phyloP scores from a whole-genome alignment of 305 asterid genomes.

The Withania somnifera region DNA sequence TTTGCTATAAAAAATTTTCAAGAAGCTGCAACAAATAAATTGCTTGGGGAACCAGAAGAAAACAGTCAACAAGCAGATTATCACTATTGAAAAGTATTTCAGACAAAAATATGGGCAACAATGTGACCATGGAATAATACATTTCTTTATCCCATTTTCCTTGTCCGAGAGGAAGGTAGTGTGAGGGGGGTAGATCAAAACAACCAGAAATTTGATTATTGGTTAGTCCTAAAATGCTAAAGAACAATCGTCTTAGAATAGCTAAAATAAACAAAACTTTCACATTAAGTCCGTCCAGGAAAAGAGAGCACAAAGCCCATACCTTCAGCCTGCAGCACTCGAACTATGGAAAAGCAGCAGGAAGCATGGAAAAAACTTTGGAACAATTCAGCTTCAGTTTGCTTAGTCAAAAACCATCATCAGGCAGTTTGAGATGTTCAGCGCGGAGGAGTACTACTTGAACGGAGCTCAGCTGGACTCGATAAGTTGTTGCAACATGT shows the following conservation, averaged over 20 bases:
- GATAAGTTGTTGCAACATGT: slow-evolving; percentile 5
- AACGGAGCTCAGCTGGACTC: slow-evolving; percentile 10
- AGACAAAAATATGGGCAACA: background rate
- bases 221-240: slow-evolving; percentile 1
- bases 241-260: background rate
- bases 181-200: background rate
- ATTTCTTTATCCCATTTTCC: background rate
- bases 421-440: background rate
- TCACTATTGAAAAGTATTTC: background rate
- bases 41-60: background rate
- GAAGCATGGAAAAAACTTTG: background rate
- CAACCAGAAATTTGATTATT: slow-evolving; percentile 1
- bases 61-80: background rate
- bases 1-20: background rate
- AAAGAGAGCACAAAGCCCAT: background rate
- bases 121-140: background rate
- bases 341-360: background rate
- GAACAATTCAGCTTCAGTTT: background rate
- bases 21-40: background rate
- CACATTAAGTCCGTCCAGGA: background rate
- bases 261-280: slow-evolving; percentile 1
- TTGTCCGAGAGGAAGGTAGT: background rate
- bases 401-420: background rate
- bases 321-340: slow-evolving; percentile 1
- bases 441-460: background rate